Base-by-base conservation (phyloP, 306 rosid species). In the Mucuna pruriens region DNA sequence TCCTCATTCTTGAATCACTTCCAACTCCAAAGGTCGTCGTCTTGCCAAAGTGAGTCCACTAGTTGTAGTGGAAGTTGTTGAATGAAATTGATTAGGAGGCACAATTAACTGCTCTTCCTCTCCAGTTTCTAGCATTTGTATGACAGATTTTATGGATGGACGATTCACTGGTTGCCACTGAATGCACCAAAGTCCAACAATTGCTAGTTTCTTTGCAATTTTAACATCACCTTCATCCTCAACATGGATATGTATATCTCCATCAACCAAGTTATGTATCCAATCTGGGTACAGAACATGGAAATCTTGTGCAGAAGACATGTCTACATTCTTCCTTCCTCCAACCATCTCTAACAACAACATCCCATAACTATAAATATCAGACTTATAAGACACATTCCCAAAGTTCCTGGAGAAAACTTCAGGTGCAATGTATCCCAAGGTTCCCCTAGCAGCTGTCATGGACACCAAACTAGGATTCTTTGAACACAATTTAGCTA, bases 361-460 rank as follows among this genome's bases (percentile, higher is more conserved):
- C 63, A 55, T 55, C 22, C 63, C 63, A 22, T 9, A 55, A 10
- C 63, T 55, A 15, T 55, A 55, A 11, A 55, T 22, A 55, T 55
- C 63, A 9, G 63, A 20, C 29, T 55, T 55, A 1, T 22, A 55
- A 55, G 63, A 55, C 33, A 55, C 63, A 55, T 22, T 55, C 3
- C 63, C 63, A 55, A 55, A 55, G 63, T 55, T 55, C 12, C 63
- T 55, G 3, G 63, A 55, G 5, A 55, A 55, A 22, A 55, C 63
- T 55, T 55, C 63, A 9, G 63, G 63, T 3, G 63, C 63, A 55
- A 55, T 55, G 63, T 55, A 55, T 20, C 63, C 63, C 63, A 55
- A 55, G 31, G 63, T 55, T 4, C 63, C 63, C 31, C 63, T 55
- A 0, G 63, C 63, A 2, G 63, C 31, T 20, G 63, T 20, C 63